These are phyloP conservation scores for Mytilinidion resinicola DNA, from an alignment of 495 filamentous ascomycete genomes.

Conservation along the genomic window DNA sequence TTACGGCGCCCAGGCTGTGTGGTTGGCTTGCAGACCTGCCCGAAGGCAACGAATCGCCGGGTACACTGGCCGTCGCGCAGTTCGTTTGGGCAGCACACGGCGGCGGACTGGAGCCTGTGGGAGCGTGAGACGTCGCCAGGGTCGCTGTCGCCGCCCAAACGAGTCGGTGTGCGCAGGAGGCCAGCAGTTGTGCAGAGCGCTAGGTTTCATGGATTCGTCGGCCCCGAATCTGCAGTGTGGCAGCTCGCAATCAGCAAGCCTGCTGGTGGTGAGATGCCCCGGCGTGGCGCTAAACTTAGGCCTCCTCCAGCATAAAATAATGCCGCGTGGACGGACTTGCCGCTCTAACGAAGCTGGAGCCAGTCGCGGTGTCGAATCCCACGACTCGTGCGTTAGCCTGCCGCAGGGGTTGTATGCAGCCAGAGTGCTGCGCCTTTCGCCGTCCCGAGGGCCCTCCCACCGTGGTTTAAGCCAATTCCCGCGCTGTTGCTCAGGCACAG, in stretches of 20 bases:
- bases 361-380: constrained; percentile 9
- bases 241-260: no score
- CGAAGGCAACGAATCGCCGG: not conserved
- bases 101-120: no score
- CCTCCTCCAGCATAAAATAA: constrained; percentile 29
- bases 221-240: no score
- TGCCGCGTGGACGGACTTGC: constrained; percentile 28
- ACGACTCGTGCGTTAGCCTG: constrained; percentile 29
- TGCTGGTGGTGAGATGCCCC: not conserved
- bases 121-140: no score
- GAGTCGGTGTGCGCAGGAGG: no score
- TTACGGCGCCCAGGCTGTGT: not conserved
- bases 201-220: no score
- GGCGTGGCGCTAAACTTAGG: constrained; percentile 24
- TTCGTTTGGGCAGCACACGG: no score
- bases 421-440: constrained; percentile 27
- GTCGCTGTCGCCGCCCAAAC: no score
- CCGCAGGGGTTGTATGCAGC: constrained; percentile 25
- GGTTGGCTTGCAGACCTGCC: not conserved
- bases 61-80: no score
- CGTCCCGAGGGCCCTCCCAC: constrained; percentile 29
- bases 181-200: no score
- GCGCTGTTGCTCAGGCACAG: constrained; percentile 24
- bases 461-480: constrained; percentile 27
- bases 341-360: constrained; percentile 19